Base-by-base conservation (phyloP, 2,329 filamentous ascomycete species). In the Diaporthe ampelina region DNA sequence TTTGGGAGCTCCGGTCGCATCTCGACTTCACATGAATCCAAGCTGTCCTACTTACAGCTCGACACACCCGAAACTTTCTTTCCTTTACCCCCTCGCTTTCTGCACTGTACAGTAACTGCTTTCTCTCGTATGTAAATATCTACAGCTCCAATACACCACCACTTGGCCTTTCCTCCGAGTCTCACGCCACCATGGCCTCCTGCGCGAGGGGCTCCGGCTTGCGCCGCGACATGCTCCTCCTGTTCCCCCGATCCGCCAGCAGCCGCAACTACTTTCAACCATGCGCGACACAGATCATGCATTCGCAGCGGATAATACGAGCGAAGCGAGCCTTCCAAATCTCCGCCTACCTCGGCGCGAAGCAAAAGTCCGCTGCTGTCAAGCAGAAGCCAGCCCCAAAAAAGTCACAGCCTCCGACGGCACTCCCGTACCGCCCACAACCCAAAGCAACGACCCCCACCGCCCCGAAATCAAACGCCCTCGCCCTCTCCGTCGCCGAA, bases 401-500 rank as follows among this genome's bases (percentile, higher is more conserved):
- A 43, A 59, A 56, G n/a, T 26, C 57, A 43, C 43, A 45, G 17
- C 9, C 71, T 13, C 54, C 56, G 29, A 35, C 43, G 15, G 21
- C 56, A 32, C 45, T 40, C 21, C 32, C 63, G 19, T 43, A 32
- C 54, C 59, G 32, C 43, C 59, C 40, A 61, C n/a, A 65, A 19
- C 17, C 72, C 32, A 50, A 21, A 21, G 5, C 58, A 21, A 32
- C 29, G 10, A 54, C 50, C 2, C 15, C 50, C 24, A n/a, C 58
- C 50, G 43, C 50, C 8, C 10, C 67, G n/a, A 70, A n/a, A 57
- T 24, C 24, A 32, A 17, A 19, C 57, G 43, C 78, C 67, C 52
- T 61, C 35, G 24, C 71, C 72, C 52, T 72, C 57, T 76, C 83
- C 71, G 91, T 88, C 82, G 86, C 87, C 78, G 87, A 87, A 75